Base-by-base conservation (phyloP, 2,329 filamentous ascomycete genomes). In the Mycocentrospora acerina region DNA sequence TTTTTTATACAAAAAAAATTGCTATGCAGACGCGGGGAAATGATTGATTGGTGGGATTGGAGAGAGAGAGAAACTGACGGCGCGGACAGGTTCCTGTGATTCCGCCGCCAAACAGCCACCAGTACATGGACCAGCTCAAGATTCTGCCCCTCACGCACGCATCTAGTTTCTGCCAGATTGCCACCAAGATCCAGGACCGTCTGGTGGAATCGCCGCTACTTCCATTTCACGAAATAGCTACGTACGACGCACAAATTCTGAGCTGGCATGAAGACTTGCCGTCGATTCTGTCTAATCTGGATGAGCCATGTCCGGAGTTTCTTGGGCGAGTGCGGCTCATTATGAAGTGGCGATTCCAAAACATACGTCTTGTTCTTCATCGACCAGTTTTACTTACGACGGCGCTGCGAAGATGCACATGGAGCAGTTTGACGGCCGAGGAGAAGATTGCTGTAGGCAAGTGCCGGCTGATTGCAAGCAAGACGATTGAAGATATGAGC, bases 311-410 rank as follows among this genome's bases (percentile, higher is more conserved):
- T 57, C 81, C 84, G 0, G 83, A 87, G 50, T 80, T 83, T 2
- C 76, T 90, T 13, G 81, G 81, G 47, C 83, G 85, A 32, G 80
- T 83, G 1, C 78, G 86, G 34, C 81, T 81, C 47, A 79, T 90
- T 53, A 88, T 90, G 83, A 86, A 87, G 63, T 90, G 86, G 87
- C 79, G 86, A 11, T 90, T 87, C 60, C 82, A 87, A 59, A 89
- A 88, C 53, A 76, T 89, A 31, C 82, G 86, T 31, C 85, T 90
- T 67, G 76, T 90, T 1, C 78, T 90, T 15, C 83, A 90, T 62
- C 77, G 87, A 3, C 86, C 86, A 0, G 81, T 85, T 0, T 73
- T 91, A 2, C 75, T 90, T 5, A 84, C 65, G 4, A 80, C 67
- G 70, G 86, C 56, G 74, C 81, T 58, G 73, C 73, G 74, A 55